Conservation (phyloP, 192 early-diverging fungal species). For the Coemansia sp. region DNA sequence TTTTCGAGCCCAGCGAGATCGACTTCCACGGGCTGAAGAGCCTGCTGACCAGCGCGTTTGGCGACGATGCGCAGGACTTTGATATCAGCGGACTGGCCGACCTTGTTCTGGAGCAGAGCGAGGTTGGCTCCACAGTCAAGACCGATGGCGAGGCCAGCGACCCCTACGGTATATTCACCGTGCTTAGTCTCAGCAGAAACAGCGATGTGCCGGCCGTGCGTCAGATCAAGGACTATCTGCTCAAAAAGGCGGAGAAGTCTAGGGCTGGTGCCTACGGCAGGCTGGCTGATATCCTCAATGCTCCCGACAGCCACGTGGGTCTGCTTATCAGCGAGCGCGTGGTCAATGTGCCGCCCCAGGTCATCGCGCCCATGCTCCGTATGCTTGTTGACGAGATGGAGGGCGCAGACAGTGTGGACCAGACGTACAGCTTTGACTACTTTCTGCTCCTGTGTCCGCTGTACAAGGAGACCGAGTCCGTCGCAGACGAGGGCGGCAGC, state of each 20-base stretch:
- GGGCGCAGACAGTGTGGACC: constrained; percentile 66
- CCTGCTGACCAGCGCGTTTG: constrained; percentile 77
- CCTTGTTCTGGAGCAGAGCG: constrained; percentile 70
- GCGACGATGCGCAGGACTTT: constrained; percentile 76
- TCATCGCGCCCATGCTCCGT: constrained; percentile 86
- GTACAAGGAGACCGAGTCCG: constrained; percentile 74
- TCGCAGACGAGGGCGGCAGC: constrained; percentile 43
- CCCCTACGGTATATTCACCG: constrained; percentile 85
- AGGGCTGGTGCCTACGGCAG: constrained; percentile 14
- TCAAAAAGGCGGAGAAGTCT: constrained; percentile 58
- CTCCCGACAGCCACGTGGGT: constrained; percentile 47
- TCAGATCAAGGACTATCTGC: constrained; percentile 64
- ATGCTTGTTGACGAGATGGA: constrained; percentile 86
- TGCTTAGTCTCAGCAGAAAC: constrained; percentile 67
- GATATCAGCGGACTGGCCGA: constrained; percentile 77
- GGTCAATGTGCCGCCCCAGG: constrained; percentile 95
- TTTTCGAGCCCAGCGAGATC: constrained; percentile 82
- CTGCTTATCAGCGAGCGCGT: constrained; percentile 85
- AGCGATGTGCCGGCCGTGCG: constrained; percentile 55
- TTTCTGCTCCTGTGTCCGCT: constrained; percentile 78
- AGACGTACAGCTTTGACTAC: constrained; percentile 81
- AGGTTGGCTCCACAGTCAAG: constrained; percentile 88
- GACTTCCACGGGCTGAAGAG: constrained; percentile 93
- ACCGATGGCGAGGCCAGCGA: constrained; percentile 72
- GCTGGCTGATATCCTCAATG: constrained; percentile 39